Percentiles rank a stretch among this genome's conserved stretches.
phyloP scores from a whole-genome alignment of 2,329 filamentous ascomycete genomes.

The Pseudonectria foliicola region DNA sequence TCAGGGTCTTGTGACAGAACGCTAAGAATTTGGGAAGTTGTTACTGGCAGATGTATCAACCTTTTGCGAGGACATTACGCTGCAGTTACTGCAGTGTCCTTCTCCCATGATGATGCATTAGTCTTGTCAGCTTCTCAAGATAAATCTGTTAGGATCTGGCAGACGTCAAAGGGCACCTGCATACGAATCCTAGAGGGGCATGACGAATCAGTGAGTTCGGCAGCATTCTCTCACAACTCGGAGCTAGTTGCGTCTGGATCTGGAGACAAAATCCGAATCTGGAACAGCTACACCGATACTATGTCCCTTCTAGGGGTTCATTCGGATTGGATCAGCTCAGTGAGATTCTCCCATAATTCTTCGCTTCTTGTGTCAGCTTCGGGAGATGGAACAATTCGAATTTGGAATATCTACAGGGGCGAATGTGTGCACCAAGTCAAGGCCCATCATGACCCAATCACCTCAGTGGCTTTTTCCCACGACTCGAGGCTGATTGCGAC shows the following conservation, averaged over 20 bases:
- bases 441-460: not conserved
- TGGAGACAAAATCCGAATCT: not conserved
- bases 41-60: too few relatives aligned
- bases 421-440: not conserved
- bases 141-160: not conserved
- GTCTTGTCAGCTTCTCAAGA: not conserved
- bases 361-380: not conserved
- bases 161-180: not conserved
- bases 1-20: too few relatives aligned
- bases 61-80: too few relatives aligned
- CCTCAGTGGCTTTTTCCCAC: conserved; percentile 1
- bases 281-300: too few relatives aligned
- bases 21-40: too few relatives aligned
- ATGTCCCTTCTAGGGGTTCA: too few relatives aligned
- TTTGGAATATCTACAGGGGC: not conserved
- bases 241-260: conserved; percentile 3
- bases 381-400: not conserved
- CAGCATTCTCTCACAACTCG: conserved; percentile 4
- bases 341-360: not conserved
- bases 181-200: conserved; percentile 2
- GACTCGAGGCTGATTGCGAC: not conserved
- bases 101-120: conserved; percentile 1
- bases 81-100: too few relatives aligned
- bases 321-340: too few relatives aligned
- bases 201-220: not conserved